Base-by-base conservation (phyloP, 768 basidiomycete species). In the Leccinum pellstonianum region DNA sequence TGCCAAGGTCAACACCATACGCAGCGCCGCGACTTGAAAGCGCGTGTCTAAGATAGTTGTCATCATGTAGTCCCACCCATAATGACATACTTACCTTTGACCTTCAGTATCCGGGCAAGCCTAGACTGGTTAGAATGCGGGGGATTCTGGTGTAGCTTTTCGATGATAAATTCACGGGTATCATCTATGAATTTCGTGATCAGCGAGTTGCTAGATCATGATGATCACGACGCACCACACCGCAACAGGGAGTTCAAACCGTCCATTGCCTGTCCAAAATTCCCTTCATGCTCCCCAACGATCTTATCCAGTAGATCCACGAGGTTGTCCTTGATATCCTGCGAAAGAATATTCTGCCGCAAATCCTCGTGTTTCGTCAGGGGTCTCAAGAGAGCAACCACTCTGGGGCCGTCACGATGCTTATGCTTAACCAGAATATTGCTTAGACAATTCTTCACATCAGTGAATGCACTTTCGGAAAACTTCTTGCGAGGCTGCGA, bases 241-340 rank as follows among this genome's bases (percentile, higher is more conserved):
- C 59, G 52, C 59, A 66, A 21, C 19, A 70, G 23, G 25, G 60
- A 64, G 12, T 17, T 59, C 48, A 70, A 35, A n/a, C 66, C 61
- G 3, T 70, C 62, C 68, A 70, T 70, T 19, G 58, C 69, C 35
- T 62, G 66, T 27, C 54, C 52, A 23, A 70, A 66, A 47, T 61
- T 62, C 6, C 47, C 50, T 12, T 19, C 54, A 0, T 41, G 41
- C 21, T 55, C 21, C 3, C 1, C 8, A n/a, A 66, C 14, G 14
- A 64, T 63, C 25, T 0, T 14, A 52, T 70, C 67, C 8, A 70
- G 57, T 27, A 66, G 19, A 2, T 38, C 5, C n/a, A 70, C 41
- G 17, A 70, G 52, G 11, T 25, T 59, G 1, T 62, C 49, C 43
- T 66, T 41, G 5, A 66, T 58, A 1, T 65, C 59, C 1, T 27